Percentiles rank a stretch among this genome's conserved stretches.
phyloP scores from a whole-genome alignment of 805 yeast genomes.

The Kodamaea sagamina region DNA sequence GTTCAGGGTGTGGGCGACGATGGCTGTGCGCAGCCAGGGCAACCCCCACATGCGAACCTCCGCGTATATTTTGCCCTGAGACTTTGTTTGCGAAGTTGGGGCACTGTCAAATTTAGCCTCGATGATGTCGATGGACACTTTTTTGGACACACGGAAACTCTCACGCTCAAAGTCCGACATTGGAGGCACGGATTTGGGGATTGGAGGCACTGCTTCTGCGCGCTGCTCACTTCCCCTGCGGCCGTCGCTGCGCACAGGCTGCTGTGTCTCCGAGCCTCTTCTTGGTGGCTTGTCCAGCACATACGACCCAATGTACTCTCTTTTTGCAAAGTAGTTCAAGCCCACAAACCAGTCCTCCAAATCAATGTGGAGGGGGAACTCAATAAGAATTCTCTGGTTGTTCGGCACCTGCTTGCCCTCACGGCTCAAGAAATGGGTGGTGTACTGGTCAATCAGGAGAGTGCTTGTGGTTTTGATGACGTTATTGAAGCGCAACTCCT shows the following conservation, averaged over 20 bases:
- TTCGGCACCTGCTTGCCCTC: constrained; percentile 38
- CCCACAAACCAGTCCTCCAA: constrained; percentile 79
- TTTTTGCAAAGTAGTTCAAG: constrained; percentile 58
- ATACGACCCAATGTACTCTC: constrained; percentile 50
- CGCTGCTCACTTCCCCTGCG: constrained; percentile 23
- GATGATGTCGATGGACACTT: constrained; percentile 56
- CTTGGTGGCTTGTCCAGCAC: constrained; percentile 1
- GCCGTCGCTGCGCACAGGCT: constrained; percentile 10
- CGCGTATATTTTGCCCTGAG: constrained; percentile 51
- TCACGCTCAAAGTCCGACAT: constrained; percentile 1
- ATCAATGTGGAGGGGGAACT: constrained; percentile 67
- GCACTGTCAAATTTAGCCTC: constrained; percentile 58
- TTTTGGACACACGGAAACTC: constrained; percentile 53
- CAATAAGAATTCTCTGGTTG: constrained; percentile 50
- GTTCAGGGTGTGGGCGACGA: constrained; percentile 46
- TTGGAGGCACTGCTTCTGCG: neutral
- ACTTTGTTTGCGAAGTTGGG: constrained; percentile 1
- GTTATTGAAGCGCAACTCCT: constrained; percentile 51
- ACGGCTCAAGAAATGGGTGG: constrained; percentile 30
- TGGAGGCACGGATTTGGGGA: neutral
- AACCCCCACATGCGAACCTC: constrained; percentile 73
- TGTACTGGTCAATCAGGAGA: constrained; percentile 23
- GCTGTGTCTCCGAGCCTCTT: constrained; percentile 1
- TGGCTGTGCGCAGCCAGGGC: constrained; percentile 78
- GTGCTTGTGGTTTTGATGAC: constrained; percentile 33